Conservation (phyloP, 345 rosid species). For the Sapria himalayana region DNA sequence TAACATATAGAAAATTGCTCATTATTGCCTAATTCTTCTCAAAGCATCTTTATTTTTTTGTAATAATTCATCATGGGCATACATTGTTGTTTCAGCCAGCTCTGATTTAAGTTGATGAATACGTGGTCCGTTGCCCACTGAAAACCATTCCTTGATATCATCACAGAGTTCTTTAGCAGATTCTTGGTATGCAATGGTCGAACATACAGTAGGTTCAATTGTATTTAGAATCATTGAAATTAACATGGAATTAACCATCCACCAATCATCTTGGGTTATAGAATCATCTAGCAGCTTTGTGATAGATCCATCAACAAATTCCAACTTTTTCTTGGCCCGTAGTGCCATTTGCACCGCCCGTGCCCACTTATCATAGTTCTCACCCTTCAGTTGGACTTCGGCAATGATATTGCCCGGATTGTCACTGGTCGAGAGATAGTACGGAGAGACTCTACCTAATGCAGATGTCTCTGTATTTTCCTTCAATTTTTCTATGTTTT, state of each 20-base stretch:
- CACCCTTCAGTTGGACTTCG: slow-evolving; percentile 1
- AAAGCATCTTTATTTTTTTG: neutral
- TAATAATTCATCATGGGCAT: neutral
- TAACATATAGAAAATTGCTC: too few species aligned
- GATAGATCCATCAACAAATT: slow-evolving; percentile 4
- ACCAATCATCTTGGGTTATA: neutral
- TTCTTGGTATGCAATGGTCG: neutral
- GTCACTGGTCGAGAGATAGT: too few species aligned
- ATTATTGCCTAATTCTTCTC: neutral
- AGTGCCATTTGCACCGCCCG: slow-evolving; percentile 1
- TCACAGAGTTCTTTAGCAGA: neutral
- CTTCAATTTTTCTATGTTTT: too few species aligned
- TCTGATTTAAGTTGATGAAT: neutral
- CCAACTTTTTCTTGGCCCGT: slow-evolving; percentile 7
- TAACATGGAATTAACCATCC: neutral
- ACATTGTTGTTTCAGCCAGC: neutral
- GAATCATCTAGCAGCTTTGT: neutral
- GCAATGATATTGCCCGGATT: too few species aligned
- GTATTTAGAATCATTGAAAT: neutral
- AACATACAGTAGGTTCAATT: neutral
- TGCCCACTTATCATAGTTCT: slow-evolving; percentile 8
- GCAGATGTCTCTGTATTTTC: too few species aligned
- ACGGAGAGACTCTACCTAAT: too few species aligned
- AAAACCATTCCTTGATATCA: slow-evolving; percentile 1
- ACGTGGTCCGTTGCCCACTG: neutral